phyloP scores from a whole-genome alignment of 2,329 filamentous ascomycete genomes.

The Trichoderma arundinaceum region DNA sequence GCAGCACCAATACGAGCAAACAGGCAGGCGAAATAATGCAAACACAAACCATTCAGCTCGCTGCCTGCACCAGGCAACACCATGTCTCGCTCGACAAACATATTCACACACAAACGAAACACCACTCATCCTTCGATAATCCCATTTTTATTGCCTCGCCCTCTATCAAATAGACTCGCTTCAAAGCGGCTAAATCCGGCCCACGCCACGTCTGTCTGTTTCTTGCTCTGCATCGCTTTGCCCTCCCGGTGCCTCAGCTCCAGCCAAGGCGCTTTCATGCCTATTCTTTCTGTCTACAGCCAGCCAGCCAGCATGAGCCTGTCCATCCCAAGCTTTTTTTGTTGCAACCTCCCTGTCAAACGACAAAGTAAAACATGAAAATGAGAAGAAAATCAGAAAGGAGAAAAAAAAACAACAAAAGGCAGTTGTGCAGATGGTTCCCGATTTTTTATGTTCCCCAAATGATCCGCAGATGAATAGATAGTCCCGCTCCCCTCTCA shows the following conservation, averaged over 20 bases:
- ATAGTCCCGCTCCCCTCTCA: conserved; percentile 2
- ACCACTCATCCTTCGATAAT: neutral
- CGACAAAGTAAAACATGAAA: conserved; percentile 13
- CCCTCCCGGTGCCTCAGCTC: neutral
- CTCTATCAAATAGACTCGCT: conserved; percentile 19
- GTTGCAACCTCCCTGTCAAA: conserved; percentile 26
- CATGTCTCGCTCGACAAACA: no score
- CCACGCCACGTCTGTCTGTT: neutral
- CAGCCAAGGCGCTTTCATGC: conserved; percentile 6
- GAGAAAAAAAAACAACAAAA: conserved; percentile 29
- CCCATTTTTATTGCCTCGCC: conserved; percentile 13
- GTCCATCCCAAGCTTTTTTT: conserved; percentile 17
- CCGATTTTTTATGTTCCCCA: conserved; percentile 34
- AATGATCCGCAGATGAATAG: conserved; percentile 28
- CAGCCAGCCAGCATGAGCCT: conserved; percentile 10
- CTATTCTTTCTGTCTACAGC: neutral
- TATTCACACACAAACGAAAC: neutral
- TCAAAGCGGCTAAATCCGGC: conserved; percentile 16
- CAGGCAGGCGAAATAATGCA: neutral
- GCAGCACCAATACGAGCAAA: neutral
- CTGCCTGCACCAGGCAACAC: conserved; percentile 23
- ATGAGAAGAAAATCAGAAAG: conserved; percentile 13
- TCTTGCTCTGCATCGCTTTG: neutral
- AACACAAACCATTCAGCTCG: neutral
- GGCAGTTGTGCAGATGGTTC: conserved; percentile 37